Evolutionary conservation across 1,284 basidiomycete genomes (phyloP), one percentile per base, ranked within the genome.

Genomic region (Malassezia sp.): DNA sequence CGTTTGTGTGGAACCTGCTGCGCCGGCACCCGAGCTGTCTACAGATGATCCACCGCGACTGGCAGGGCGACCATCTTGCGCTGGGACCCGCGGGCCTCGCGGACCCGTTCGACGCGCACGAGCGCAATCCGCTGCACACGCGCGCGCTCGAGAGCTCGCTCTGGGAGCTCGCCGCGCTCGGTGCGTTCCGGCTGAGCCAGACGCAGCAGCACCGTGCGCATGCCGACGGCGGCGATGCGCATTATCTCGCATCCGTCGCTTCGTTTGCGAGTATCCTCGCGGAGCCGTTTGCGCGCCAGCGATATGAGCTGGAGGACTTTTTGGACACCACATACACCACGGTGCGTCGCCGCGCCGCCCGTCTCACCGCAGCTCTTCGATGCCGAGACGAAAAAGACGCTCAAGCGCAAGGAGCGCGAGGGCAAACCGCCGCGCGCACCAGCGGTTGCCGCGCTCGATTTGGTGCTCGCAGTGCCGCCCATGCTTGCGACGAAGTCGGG

Each of bases 251-350:
- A 1, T 78, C 81, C 1, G 82, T 93, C 8, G 80, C 84, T 8
- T 87, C 86, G 0, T 72, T 97, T 42, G 81, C 80, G 14, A 81
- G 83, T 59, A 82, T 97, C 43, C 84, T 96, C 54, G 78, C 79
- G 10, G 89, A 93, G 67, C 83, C 85, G 1, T 96, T 97, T 71
- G 95, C 87, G 7, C 90, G 90, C 64, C 85, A 83, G 10, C 77
- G 77, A 22, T 96, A 90, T 72, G 76, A 79, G 22, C 79, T 95
- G 77, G 93, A 97, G 60, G 93, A 97, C 70, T 97, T 97, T 70
- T 72, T 96, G 63, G 93, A 97, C 72, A 88, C 96, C 70, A 87
- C 86, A 0, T 97, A 95, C 65, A 78, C 76, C 12, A 95, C 87
- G 84, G n/a, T n/a, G n/a, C n/a, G n/a, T n/a, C n/a, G n/a, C n/a